Evolutionary conservation across 1,284 basidiomycete species (phyloP).

Genomic region (Austroboletus novae-zelandiae): DNA sequence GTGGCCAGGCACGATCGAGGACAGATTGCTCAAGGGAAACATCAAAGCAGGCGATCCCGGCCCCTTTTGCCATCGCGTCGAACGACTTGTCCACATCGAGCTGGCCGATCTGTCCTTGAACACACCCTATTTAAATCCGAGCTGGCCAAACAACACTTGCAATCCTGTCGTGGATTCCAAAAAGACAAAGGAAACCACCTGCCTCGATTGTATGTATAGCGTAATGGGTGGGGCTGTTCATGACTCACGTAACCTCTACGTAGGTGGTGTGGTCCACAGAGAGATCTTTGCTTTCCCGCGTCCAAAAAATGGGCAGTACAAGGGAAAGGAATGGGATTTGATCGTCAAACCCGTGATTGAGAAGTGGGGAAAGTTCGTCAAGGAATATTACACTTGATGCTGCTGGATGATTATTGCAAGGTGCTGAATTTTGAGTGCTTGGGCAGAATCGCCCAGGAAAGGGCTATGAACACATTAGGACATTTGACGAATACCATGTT

Average conservation of each 20-base stretch:
- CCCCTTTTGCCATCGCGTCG: slow-evolving; percentile 45
- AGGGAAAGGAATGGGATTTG: slow-evolving; percentile 67
- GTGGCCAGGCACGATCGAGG: slow-evolving; percentile 45
- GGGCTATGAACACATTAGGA: too few relatives aligned
- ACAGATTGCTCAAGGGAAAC: slow-evolving; percentile 42
- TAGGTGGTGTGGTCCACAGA: slow-evolving; percentile 61
- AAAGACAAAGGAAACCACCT: slow-evolving; percentile 22
- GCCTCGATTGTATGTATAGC: slow-evolving; percentile 35
- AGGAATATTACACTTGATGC: slow-evolving; percentile 27
- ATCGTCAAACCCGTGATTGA: slow-evolving; percentile 73
- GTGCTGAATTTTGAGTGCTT: too few relatives aligned
- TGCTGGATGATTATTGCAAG: background rate
- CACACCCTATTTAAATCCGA: slow-evolving; percentile 54
- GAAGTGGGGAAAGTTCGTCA: slow-evolving; percentile 65
- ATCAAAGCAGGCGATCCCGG: slow-evolving; percentile 55
- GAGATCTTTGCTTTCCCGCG: slow-evolving; percentile 74
- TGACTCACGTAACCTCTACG: slow-evolving; percentile 2
- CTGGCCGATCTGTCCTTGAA: slow-evolving; percentile 63
- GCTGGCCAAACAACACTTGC: slow-evolving; percentile 37
- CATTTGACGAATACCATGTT: too few relatives aligned
- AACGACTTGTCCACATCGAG: slow-evolving; percentile 74
- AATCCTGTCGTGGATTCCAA: slow-evolving; percentile 2
- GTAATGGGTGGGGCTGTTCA: background rate
- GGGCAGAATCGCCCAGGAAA: too few relatives aligned
- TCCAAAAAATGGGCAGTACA: slow-evolving; percentile 46